phyloP scores from a whole-genome alignment of 2,329 filamentous ascomycete genomes.

The Monosporascus cannonballus region DNA sequence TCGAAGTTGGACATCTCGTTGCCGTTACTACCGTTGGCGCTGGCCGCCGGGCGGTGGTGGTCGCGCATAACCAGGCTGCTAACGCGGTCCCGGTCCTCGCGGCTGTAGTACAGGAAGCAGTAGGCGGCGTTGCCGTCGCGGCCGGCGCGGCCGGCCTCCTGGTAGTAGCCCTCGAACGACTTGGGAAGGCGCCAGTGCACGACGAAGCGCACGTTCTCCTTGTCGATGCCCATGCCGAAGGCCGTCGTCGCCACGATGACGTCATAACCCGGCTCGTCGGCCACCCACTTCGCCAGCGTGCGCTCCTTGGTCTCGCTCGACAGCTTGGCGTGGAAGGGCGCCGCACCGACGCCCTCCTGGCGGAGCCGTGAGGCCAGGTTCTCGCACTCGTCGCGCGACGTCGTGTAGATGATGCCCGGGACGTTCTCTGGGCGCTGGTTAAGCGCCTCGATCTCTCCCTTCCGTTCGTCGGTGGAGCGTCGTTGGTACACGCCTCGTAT shows the following conservation, averaged over 20 bases:
- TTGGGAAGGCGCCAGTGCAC: constrained; percentile 92
- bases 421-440: constrained; percentile 57
- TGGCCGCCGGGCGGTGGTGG: constrained; percentile 33
- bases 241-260: constrained; percentile 93
- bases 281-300: constrained; percentile 65
- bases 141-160: constrained; percentile 88
- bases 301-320: constrained; percentile 63
- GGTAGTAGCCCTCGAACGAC: constrained; percentile 92
- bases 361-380: constrained; percentile 60
- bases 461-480: constrained; percentile 54
- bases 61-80: constrained; percentile 49
- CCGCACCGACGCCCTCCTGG: constrained; percentile 63
- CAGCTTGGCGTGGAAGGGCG: constrained; percentile 67
- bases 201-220: constrained; percentile 89
- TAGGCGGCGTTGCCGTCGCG: constrained; percentile 81
- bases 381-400: constrained; percentile 70
- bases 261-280: constrained; percentile 71
- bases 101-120: constrained; percentile 87
- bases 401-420: constrained; percentile 74
- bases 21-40: constrained; percentile 34
- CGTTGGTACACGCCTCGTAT: constrained; percentile 66
- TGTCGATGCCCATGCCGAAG: constrained; percentile 98
- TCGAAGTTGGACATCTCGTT: constrained; percentile 37
- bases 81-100: constrained; percentile 76
- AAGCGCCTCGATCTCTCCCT: constrained; percentile 47